phyloP scores from a whole-genome alignment of 306 rosid species.

The Malus sylvestris region DNA sequence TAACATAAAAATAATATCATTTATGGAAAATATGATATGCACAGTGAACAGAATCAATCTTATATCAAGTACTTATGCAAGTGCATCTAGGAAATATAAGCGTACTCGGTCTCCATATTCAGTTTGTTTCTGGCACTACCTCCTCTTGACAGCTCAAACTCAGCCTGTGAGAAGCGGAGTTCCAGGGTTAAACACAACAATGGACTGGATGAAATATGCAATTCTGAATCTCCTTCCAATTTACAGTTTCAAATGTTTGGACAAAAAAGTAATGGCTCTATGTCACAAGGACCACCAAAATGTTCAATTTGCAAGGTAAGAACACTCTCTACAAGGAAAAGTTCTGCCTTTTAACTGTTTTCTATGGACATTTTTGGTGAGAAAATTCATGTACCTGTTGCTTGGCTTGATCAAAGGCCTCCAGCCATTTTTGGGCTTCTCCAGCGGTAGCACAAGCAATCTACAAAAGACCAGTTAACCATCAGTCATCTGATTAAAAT shows the following conservation, averaged over 20 bases:
- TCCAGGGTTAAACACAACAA: slow-evolving; percentile 15
- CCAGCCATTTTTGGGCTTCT: slow-evolving; percentile 77
- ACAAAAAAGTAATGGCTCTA: background rate
- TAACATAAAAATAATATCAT: background rate
- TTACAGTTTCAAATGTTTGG: background rate
- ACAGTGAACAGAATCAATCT: slow-evolving; percentile 10
- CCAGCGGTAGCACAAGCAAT: slow-evolving; percentile 74
- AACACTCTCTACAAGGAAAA: background rate
- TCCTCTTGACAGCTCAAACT: slow-evolving; percentile 54
- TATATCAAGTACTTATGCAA: background rate
- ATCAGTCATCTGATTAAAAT: background rate
- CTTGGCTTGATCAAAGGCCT: slow-evolving; percentile 89
- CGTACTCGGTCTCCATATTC: slow-evolving; percentile 67
- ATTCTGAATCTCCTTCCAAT: background rate
- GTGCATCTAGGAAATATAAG: slow-evolving; percentile 15
- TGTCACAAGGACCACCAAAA: background rate
- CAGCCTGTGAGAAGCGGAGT: slow-evolving; percentile 52
- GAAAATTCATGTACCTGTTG: slow-evolving; percentile 53
- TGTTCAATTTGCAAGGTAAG: background rate
- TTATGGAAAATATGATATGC: slow-evolving; percentile 7
- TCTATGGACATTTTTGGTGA: background rate
- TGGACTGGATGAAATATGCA: slow-evolving; percentile 5
- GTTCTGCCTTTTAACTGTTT: no score
- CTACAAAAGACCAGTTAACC: slow-evolving; percentile 32
- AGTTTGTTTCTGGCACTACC: slow-evolving; percentile 53